Evolutionary conservation across 768 basidiomycete species (phyloP).

Genomic region (Zangia roseola): DNA sequence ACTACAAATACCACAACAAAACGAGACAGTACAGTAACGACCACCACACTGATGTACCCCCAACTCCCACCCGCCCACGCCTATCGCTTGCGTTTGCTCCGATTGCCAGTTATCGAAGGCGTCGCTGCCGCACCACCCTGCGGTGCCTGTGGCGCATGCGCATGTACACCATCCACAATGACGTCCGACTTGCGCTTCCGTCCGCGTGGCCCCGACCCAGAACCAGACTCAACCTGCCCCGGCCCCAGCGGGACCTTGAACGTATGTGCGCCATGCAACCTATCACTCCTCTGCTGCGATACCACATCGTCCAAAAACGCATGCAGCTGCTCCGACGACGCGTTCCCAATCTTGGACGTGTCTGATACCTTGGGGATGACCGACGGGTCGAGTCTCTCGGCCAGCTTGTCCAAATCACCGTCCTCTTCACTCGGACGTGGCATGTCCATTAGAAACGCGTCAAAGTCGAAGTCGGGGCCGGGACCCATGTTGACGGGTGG

Average conservation of each 20-base stretch:
- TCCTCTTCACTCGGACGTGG: slow-evolving; percentile 30
- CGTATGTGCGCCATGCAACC: neutral
- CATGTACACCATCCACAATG: slow-evolving; percentile 14
- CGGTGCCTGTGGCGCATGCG: neutral
- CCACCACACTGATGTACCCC: too few relatives aligned
- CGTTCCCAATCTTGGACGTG: slow-evolving; percentile 27
- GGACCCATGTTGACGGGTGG: slow-evolving; percentile 3
- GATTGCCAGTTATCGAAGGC: slow-evolving; percentile 14
- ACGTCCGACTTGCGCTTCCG: slow-evolving; percentile 43
- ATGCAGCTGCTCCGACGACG: slow-evolving; percentile 38
- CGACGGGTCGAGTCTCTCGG: slow-evolving; percentile 33
- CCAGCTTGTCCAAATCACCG: slow-evolving; percentile 33
- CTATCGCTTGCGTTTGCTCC: slow-evolving; percentile 32
- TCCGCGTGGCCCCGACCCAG: slow-evolving; percentile 11
- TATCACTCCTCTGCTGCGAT: slow-evolving; percentile 30
- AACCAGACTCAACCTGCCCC: neutral
- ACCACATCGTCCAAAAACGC: slow-evolving; percentile 45
- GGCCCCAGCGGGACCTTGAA: slow-evolving; percentile 6
- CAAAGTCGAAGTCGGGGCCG: slow-evolving; percentile 37
- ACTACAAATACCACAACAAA: slow-evolving; percentile 1
- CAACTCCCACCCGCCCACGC: too few relatives aligned
- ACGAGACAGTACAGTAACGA: neutral
- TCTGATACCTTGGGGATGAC: slow-evolving; percentile 28
- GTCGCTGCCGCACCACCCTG: neutral
- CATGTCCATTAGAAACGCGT: slow-evolving; percentile 41